Base-by-base conservation (phyloP, 164 flowering plant species). In the Stephania japonica region DNA sequence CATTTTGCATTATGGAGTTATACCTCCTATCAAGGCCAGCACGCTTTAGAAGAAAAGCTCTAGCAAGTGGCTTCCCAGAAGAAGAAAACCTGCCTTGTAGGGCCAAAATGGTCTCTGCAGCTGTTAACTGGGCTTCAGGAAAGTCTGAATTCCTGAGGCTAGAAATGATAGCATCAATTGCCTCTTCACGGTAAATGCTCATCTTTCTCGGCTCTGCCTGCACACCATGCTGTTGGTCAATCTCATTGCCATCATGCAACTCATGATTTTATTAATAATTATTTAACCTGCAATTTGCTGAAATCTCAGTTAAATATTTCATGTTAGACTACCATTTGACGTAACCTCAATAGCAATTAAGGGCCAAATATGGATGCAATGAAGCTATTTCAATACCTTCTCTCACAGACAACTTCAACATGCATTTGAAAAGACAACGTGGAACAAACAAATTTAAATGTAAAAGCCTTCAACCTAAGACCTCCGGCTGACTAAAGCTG, bases 131-230 rank as follows among this genome's bases (percentile, higher is more conserved):
- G 32, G 86, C 70, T 66, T 75, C 69, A 27, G 91, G 94, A 47
- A 74, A 83, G 7, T 87, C 84, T 4, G 88, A 75, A 56, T 87
- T 81, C 73, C 81, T 83, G 27, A 91, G 91, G 86, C 93, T 85
- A 59, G 90, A 84, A 74, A 90, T 86, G 19, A 91, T 87, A 73
- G 80, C 70, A 81, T 90, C 94, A 42, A 91, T 81, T 42, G 97
- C 92, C 78, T 91, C 94, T 80, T 91, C 94, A 18, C 97, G 84
- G 76, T 85, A 91, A 64, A 91, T 91, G 77, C 97, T 91, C 91
- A 88, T 90, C 80, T 90, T 90, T 81, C 91, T 87, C 23, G 97
- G 94, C 56, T 90, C 92, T 21, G 69, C 83, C 94, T 88, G 75
- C 75, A 81, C 65, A 69, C 25, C 27, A 72, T 42, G 62, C 49